Base-by-base conservation (phyloP, 2,329 filamentous ascomycete species). In the Eurotiales sp. region DNA sequence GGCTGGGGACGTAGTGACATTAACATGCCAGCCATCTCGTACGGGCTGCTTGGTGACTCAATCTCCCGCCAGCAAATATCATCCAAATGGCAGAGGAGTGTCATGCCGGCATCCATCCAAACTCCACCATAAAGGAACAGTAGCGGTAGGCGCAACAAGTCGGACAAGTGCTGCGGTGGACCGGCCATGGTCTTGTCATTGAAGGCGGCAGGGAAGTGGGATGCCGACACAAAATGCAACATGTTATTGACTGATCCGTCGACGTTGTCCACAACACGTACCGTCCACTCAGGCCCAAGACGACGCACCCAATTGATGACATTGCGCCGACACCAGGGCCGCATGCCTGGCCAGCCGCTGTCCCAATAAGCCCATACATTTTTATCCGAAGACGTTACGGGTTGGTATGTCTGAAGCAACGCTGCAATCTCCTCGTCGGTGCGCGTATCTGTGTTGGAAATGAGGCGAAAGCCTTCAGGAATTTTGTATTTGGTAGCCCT, bases 71-170 rank as follows among this genome's bases (percentile, higher is more conserved):
- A 76, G 61, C 71, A 76, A 0, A 77, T 65, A 2, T 63, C 59
- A 4, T 77, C 72, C 0, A 76, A 54, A 29, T 68, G 60, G 1
- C 67, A 65, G 40, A 76, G 66, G 0, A 76, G 57, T 11, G 74
- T 69, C 5, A 68, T 70, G 2, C 72, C 70, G 0, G 67, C 69
- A 11, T 77, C 74, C 43, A 76, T 65, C 65, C 68, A 77, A 1
- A 72, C 61, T 0, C 25, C 46, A 4, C 36, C 46, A 22, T 46
- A 37, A 14, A 46, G 30, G 8, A 15, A 37, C 30, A 46, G 37
- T 25, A 46, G 44, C 7, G 44, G 44, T 11, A 37, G 23, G 17
- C 44, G 21, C 15, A 46, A 23, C 22, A 46, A 10, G 10, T 46
- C 32, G 15, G 21, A 30, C 1, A 32, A 32, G 22, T 46, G 44